A percentile compares a stretch with the other conserved stretches of the same genome.
Conservation (phyloP, 2,329 filamentous ascomycete species). For the Colletotrichum trifolii region DNA sequence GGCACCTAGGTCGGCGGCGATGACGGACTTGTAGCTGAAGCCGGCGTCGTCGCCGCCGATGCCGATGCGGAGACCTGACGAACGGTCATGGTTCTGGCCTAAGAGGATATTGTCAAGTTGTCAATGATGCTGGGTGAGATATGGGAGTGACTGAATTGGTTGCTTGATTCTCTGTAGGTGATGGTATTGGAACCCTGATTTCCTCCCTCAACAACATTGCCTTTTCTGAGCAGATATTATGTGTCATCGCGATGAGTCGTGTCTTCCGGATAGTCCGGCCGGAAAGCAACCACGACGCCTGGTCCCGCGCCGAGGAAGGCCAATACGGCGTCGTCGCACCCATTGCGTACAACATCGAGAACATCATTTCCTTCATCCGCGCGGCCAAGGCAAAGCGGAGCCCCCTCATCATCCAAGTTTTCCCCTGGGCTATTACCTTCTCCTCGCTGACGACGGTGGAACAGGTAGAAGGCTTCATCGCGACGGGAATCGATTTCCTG, state of each 20-base stretch:
- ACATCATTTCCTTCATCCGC: slow-evolving; percentile 73
- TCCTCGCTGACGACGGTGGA: slow-evolving; percentile 73
- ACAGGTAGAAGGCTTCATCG: slow-evolving; percentile 76
- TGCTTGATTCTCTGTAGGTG: too few relatives aligned
- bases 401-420: slow-evolving; percentile 76
- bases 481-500: slow-evolving; percentile 78
- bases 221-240: too few relatives aligned
- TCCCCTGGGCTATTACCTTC: slow-evolving; percentile 77
- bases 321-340: slow-evolving; percentile 65
- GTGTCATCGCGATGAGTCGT: too few relatives aligned
- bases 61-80: slow-evolving; percentile 29
- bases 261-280: too few relatives aligned
- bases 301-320: slow-evolving; percentile 54
- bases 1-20: slow-evolving; percentile 77
- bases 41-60: slow-evolving; percentile 68
- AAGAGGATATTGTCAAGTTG: not conserved
- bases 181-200: too few relatives aligned
- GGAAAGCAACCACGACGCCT: too few relatives aligned
- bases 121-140: too few relatives aligned
- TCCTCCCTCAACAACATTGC: too few relatives aligned
- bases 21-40: slow-evolving; percentile 79
- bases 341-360: slow-evolving; percentile 73
- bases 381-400: slow-evolving; percentile 75
- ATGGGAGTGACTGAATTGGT: not conserved
- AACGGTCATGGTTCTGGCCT: not conserved